Evolutionary conservation across 768 basidiomycete species (phyloP).

Genomic region (Chalciporus pseudorubinellus): DNA sequence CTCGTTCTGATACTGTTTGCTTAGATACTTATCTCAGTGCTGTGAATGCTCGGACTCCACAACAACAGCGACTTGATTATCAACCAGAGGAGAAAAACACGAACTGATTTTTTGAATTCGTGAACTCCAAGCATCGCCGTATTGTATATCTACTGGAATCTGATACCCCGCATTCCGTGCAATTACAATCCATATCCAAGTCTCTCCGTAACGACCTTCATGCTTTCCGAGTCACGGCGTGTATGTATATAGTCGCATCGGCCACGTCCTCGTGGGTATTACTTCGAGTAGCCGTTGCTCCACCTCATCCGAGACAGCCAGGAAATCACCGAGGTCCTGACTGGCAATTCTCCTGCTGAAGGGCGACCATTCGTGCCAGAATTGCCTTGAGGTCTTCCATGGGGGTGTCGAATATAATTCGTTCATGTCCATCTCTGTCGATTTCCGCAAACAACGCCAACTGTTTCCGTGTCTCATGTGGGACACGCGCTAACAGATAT

Average conservation of each 20-base stretch:
- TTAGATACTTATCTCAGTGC: constrained; percentile 64
- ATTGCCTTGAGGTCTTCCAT: too few species aligned
- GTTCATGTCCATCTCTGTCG: too few species aligned
- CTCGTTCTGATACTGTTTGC: neutral
- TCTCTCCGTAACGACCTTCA: neutral
- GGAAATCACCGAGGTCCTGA: neutral
- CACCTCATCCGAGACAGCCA: neutral
- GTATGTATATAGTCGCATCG: neutral
- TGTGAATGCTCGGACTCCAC: constrained; percentile 40
- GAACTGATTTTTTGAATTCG: constrained; percentile 1
- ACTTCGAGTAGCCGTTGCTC: neutral
- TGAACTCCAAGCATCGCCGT: neutral
- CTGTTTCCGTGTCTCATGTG: too few species aligned
- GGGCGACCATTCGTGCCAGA: too few species aligned
- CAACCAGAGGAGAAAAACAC: neutral
- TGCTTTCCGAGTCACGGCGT: neutral
- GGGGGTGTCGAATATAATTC: too few species aligned
- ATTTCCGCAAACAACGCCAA: too few species aligned
- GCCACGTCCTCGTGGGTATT: neutral
- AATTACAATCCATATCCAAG: neutral
- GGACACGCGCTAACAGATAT: too few species aligned
- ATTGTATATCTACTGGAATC: constrained; percentile 13
- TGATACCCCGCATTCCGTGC: constrained; percentile 9
- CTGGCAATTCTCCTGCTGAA: neutral
- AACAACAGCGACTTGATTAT: neutral